These are phyloP conservation scores for Coemansia erecta DNA, from an alignment of 192 early-diverging fungal species.

Conservation along the genomic window DNA sequence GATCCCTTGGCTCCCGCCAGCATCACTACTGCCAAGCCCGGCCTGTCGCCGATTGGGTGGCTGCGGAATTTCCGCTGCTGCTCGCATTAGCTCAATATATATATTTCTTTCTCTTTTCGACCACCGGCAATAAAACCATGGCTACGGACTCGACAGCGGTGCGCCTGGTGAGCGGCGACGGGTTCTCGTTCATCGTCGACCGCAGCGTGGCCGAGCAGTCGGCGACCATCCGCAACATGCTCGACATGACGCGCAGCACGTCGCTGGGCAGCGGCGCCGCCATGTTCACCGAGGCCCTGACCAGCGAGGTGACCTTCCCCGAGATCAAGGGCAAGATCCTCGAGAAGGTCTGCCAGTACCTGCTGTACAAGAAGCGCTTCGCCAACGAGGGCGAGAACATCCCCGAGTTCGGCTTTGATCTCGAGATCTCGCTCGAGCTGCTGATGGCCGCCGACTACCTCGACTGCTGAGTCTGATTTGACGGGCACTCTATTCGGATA, in stretches of 20 bases:
- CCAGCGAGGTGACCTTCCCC: conserved; percentile 81
- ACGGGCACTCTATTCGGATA: neutral
- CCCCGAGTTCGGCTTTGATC: conserved; percentile 88
- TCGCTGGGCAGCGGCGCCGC: neutral
- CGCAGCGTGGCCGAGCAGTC: conserved; percentile 85
- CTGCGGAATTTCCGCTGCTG: too few relatives aligned
- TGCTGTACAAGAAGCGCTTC: conserved; percentile 84
- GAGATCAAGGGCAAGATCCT: conserved; percentile 92
- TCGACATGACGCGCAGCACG: conserved; percentile 68
- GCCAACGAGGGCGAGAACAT: conserved; percentile 32
- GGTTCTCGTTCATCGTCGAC: conserved; percentile 86
- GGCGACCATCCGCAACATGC: conserved; percentile 94
- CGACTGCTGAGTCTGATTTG: conserved; percentile 63
- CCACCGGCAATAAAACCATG: neutral
- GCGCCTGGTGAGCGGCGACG: conserved; percentile 78
- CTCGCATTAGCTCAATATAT: too few relatives aligned
- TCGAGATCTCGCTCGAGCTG: conserved; percentile 85
- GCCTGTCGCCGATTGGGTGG: too few relatives aligned
- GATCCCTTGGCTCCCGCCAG: too few relatives aligned
- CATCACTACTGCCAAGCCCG: too few relatives aligned
- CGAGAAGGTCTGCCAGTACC: conserved; percentile 92
- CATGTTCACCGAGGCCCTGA: conserved; percentile 87
- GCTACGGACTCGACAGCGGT: neutral
- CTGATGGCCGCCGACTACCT: conserved; percentile 96
- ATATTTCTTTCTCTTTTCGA: too few relatives aligned